Conservation (phyloP, 257 asterid species). For the Salvia rosmarinus region DNA sequence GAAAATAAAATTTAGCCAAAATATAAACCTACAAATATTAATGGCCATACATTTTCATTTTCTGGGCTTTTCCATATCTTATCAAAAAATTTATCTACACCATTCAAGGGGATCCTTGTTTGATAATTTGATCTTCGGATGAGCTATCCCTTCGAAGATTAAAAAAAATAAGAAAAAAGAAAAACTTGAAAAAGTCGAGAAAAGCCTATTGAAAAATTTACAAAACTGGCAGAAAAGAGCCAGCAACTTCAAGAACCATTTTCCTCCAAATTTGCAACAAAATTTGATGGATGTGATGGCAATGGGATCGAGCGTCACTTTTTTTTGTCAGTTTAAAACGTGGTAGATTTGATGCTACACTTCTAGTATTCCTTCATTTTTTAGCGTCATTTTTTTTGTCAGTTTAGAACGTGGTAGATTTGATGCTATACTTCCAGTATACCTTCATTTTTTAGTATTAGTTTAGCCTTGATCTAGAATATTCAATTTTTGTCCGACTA, state of each 20-base stretch:
- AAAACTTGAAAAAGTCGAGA: background rate
- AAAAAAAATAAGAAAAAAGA: background rate
- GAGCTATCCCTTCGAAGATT: background rate
- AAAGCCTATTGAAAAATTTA: background rate
- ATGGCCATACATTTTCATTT: background rate
- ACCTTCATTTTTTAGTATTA: too few relatives aligned
- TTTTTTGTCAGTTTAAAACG: constrained; percentile 25
- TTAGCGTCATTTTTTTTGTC: too few relatives aligned
- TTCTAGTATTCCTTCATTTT: too few relatives aligned
- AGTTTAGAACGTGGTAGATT: too few relatives aligned
- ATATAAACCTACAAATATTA: too few relatives aligned
- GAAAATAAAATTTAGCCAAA: too few relatives aligned
- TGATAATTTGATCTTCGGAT: background rate
- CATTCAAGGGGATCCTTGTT: background rate
- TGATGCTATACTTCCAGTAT: too few relatives aligned
- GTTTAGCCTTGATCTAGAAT: too few relatives aligned
- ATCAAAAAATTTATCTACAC: background rate
- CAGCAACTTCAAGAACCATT: constrained; percentile 22
- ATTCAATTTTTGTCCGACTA: too few relatives aligned
- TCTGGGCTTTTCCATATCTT: background rate
- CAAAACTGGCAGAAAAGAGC: constrained; percentile 4
- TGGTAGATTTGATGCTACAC: too few relatives aligned
- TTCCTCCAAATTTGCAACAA: constrained; percentile 14
- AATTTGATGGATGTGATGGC: constrained; percentile 32
- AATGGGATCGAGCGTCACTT: background rate